phyloP scores from a whole-genome alignment of 768 basidiomycete species.

The Macrolepiota albuminosa region DNA sequence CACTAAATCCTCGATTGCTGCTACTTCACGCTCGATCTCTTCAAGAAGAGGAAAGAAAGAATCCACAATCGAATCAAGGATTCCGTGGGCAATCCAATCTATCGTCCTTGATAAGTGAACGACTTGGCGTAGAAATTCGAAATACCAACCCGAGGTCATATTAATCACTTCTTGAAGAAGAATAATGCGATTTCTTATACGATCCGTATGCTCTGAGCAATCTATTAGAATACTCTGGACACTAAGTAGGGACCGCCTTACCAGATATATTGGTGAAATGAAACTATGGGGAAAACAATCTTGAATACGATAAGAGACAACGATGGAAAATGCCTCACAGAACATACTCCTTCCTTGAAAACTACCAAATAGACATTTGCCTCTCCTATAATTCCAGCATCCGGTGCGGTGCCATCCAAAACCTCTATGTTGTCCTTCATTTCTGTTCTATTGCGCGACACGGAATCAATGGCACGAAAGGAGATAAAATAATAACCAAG shows the following conservation, averaged over 20 bases:
- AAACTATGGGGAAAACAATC: slow-evolving; percentile 49
- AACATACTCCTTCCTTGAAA: slow-evolving; percentile 82
- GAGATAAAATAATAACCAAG: slow-evolving; percentile 92
- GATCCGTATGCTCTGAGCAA: slow-evolving; percentile 63
- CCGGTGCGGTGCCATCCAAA: slow-evolving; percentile 19
- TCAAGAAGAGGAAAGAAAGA: slow-evolving; percentile 85
- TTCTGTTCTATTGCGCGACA: slow-evolving; percentile 34
- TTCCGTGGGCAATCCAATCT: slow-evolving; percentile 95
- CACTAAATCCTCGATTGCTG: slow-evolving; percentile 70
- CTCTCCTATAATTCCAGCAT: slow-evolving; percentile 56
- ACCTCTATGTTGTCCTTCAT: slow-evolving; percentile 17
- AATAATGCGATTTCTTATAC: slow-evolving; percentile 67
- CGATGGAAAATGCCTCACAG: slow-evolving; percentile 36
- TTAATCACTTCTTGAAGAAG: slow-evolving; percentile 55
- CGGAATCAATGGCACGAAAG: slow-evolving; percentile 74
- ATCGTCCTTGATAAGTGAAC: slow-evolving; percentile 3
- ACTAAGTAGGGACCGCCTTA: slow-evolving; percentile 18
- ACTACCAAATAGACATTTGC: slow-evolving; percentile 88
- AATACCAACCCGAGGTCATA: slow-evolving; percentile 64
- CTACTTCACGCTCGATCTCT: slow-evolving; percentile 77
- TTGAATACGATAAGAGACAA: background rate
- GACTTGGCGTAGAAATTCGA: background rate
- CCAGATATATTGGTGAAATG: slow-evolving; percentile 85
- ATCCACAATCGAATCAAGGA: slow-evolving; percentile 92
- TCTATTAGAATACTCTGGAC: background rate